These are phyloP conservation scores for Paracoccidioides brasiliensis DNA, from an alignment of 2,329 filamentous ascomycete species.

Conservation along the genomic window DNA sequence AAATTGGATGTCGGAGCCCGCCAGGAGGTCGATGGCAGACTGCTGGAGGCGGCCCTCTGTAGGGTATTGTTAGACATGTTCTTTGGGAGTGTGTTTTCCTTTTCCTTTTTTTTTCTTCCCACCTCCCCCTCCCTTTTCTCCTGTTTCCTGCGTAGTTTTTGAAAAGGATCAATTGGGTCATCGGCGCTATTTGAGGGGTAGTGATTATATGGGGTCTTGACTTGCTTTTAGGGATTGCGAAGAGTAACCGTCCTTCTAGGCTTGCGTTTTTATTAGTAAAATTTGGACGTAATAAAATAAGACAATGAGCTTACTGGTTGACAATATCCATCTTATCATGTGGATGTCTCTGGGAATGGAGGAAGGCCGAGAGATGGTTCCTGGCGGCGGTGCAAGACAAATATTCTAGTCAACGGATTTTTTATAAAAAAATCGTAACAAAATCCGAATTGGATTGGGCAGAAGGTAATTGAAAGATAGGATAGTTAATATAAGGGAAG, in stretches of 20 bases:
- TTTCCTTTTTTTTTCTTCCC: too few species aligned
- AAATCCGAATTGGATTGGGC: not conserved
- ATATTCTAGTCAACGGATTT: too few species aligned
- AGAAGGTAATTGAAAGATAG: not conserved
- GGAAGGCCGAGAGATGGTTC: not conserved
- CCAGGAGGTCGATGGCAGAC: constrained; percentile 75
- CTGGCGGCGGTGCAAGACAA: not conserved
- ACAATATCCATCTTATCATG: constrained; percentile 43
- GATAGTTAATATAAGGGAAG: not conserved
- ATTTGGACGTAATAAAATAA: constrained; percentile 1
- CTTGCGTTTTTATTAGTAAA: constrained; percentile 32
- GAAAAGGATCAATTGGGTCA: not conserved
- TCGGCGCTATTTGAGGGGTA: constrained; percentile 6
- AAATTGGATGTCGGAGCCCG: constrained; percentile 94
- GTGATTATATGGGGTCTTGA: constrained; percentile 17
- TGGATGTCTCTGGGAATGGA: not conserved
- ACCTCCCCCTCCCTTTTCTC: not conserved
- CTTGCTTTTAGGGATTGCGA: constrained; percentile 97
- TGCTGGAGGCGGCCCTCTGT: constrained; percentile 86
- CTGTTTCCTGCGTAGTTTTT: not conserved
- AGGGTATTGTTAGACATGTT: constrained; percentile 3
- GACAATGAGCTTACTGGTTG: constrained; percentile 40
- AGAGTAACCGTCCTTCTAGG: constrained; percentile 82
- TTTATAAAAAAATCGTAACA: not conserved
- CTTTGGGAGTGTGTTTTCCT: constrained; percentile 7